These are phyloP conservation scores for Phyllostachys edulis DNA, from an alignment of 176 grass and related monocot genomes.

Conservation along the genomic window DNA sequence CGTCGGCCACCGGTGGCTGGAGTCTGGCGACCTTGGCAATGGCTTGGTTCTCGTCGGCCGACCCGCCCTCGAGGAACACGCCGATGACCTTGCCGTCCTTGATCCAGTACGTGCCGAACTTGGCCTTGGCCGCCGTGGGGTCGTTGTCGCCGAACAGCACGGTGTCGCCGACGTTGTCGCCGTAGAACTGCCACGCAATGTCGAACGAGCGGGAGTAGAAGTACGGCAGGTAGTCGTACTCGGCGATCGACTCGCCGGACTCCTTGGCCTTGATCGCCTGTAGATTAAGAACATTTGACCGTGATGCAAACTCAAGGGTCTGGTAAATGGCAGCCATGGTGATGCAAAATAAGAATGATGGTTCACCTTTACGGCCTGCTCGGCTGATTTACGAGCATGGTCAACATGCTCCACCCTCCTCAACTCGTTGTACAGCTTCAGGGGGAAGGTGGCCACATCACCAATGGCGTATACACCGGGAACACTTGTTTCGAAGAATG, in stretches of 20 bases:
- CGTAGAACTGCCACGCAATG: constrained; percentile 93
- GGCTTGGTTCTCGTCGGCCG: constrained; percentile 72
- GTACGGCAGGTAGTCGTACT: constrained; percentile 90
- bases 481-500: constrained; percentile 81
- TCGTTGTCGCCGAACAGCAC: constrained; percentile 86
- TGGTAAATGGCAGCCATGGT: background rate
- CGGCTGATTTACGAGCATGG: constrained; percentile 86
- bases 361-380: constrained; percentile 76
- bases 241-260: constrained; percentile 57
- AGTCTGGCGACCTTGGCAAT: constrained; percentile 73
- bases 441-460: constrained; percentile 85
- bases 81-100: constrained; percentile 86
- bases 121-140: constrained; percentile 59
- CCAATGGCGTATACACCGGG: constrained; percentile 83
- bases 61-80: constrained; percentile 85
- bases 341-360: background rate
- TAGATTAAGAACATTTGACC: background rate
- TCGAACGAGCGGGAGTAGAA: constrained; percentile 93
- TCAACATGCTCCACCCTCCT: constrained; percentile 94
- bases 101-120: constrained; percentile 95
- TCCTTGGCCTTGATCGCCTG: constrained; percentile 90
- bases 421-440: constrained; percentile 76
- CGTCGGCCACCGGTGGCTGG: constrained; percentile 58
- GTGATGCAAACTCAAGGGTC: background rate
- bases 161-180: constrained; percentile 80